Evolutionary conservation across 768 basidiomycete species (phyloP).

Genomic region (Mycena haematopus): DNA sequence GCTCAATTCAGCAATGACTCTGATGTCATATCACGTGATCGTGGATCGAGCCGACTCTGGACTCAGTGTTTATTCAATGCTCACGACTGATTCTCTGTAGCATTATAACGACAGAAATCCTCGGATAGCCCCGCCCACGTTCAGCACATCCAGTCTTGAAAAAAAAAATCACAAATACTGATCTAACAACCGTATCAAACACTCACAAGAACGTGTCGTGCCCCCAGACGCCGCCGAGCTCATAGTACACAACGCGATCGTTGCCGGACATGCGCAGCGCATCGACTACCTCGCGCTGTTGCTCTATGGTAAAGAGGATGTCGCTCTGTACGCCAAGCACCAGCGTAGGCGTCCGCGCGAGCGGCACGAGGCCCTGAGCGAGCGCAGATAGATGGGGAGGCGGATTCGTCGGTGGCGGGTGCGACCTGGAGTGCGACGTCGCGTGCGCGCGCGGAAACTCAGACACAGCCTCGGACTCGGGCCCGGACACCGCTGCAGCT

Average conservation of each 20-base stretch:
- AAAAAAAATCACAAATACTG: slow-evolving; percentile 1
- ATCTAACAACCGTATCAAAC: slow-evolving; percentile 4
- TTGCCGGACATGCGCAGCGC: slow-evolving; percentile 93
- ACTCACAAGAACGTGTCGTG: slow-evolving; percentile 96
- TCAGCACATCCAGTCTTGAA: slow-evolving; percentile 78
- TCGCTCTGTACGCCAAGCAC: slow-evolving; percentile 96
- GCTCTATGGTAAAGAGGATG: slow-evolving; percentile 95
- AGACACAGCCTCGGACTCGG: slow-evolving; percentile 34
- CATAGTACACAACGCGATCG: slow-evolving; percentile 89
- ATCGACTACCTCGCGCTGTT: slow-evolving; percentile 94
- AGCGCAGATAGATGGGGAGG: slow-evolving; percentile 80
- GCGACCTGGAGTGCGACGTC: slow-evolving; percentile 68
- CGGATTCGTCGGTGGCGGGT: slow-evolving; percentile 74
- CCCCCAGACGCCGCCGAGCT: slow-evolving; percentile 99
- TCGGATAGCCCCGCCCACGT: slow-evolving; percentile 90
- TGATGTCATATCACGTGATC: slow-evolving; percentile 1
- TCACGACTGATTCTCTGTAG: background rate
- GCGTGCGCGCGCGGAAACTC: slow-evolving; percentile 37
- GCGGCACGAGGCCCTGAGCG: slow-evolving; percentile 76
- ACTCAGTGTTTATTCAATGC: too few relatives aligned
- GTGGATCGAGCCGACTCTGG: background rate
- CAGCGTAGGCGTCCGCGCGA: slow-evolving; percentile 79
- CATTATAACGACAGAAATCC: slow-evolving; percentile 73
- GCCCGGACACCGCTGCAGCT: slow-evolving; percentile 35
- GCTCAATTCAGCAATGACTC: background rate